phyloP scores from a whole-genome alignment of 495 filamentous ascomycete species.

The Xylaria grammica region DNA sequence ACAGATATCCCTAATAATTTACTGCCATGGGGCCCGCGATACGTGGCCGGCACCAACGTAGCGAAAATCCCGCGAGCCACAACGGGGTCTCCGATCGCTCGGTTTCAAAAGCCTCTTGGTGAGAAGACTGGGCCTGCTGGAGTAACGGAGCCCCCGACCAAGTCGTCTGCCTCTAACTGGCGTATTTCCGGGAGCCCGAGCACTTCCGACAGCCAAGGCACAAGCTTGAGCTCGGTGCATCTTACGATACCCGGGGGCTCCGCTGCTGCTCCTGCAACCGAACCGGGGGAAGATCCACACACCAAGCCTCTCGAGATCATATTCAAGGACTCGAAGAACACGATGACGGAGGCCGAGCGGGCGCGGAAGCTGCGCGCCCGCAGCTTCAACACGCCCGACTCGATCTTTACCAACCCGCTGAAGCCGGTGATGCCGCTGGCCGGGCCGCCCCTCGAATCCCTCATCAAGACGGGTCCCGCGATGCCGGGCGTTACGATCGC shows the following conservation, averaged over 20 bases:
- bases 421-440: slow-evolving; percentile 42
- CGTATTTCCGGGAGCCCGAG: no score
- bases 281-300: not conserved
- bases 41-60: not conserved
- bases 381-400: slow-evolving; percentile 22
- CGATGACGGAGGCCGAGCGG: slow-evolving; percentile 5
- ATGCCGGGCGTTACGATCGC: slow-evolving; percentile 42
- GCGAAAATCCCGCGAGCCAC: no score
- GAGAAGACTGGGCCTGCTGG: no score
- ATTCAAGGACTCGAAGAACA: slow-evolving; percentile 23
- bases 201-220: no score
- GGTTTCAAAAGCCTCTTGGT: not conserved
- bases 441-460: slow-evolving; percentile 40
- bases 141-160: no score
- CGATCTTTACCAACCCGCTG: slow-evolving; percentile 33
- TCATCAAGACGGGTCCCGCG: slow-evolving; percentile 38
- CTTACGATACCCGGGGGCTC: no score
- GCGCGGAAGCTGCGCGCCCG: slow-evolving; percentile 23
- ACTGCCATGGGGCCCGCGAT: slow-evolving; percentile 10
- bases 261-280: not conserved
- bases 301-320: not conserved
- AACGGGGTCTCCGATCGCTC: no score
- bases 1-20: slow-evolving; percentile 10
- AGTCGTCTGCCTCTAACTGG: no score
- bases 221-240: no score